Percentiles rank a stretch among this genome's conserved stretches.
phyloP scores from a whole-genome alignment of 2,329 filamentous ascomycete genomes.

The Colletotrichum graminicola region DNA sequence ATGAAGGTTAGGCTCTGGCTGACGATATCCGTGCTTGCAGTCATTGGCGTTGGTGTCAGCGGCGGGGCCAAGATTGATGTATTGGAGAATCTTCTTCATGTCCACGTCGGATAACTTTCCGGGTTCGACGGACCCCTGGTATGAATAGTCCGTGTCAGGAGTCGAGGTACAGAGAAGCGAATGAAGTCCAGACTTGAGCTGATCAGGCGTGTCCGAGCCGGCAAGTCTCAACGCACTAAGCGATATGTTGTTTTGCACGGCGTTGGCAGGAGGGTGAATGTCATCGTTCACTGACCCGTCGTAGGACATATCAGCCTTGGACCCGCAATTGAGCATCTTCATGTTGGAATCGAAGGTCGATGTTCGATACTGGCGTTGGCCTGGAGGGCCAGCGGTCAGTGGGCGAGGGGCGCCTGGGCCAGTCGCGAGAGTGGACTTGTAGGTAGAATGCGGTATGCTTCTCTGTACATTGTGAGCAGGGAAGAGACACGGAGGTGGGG shows the following conservation, averaged over 20 bases:
- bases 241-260: conserved; percentile 40
- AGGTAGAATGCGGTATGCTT: conserved; percentile 36
- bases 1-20: background rate
- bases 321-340: conserved; percentile 50
- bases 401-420: conserved; percentile 61
- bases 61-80: background rate
- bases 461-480: conserved; percentile 8
- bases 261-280: conserved; percentile 44
- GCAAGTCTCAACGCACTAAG: conserved; percentile 6
- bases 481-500: conserved; percentile 32
- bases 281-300: conserved; percentile 45
- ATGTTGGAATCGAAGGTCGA: conserved; percentile 56
- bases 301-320: conserved; percentile 44
- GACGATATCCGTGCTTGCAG: background rate
- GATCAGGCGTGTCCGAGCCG: conserved; percentile 21
- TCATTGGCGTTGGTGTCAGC: background rate
- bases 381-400: conserved; percentile 67
- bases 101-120: conserved; percentile 19
- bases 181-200: conserved; percentile 8
- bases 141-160: conserved; percentile 2
- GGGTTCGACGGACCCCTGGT: conserved; percentile 13
- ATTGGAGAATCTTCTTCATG: conserved; percentile 3
- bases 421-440: conserved; percentile 47
- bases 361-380: conserved; percentile 63
- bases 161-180: conserved; percentile 15